Conservation (phyloP, 2,329 filamentous ascomycete genomes). For the Colletotrichum godetiae region DNA sequence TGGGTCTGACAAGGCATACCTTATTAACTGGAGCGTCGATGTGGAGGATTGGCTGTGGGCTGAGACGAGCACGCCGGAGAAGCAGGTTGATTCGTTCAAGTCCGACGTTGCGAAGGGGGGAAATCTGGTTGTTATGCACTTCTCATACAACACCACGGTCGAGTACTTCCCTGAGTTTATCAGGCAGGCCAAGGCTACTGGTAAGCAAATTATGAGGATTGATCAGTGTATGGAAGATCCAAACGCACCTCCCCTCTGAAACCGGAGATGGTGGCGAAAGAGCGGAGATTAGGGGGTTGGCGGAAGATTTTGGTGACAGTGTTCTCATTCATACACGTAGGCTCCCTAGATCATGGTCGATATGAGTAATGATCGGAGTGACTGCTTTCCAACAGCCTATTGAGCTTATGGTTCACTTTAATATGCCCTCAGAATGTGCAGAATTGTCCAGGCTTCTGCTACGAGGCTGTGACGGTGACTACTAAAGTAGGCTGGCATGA, state of each 20-base stretch:
- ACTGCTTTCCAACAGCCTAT: too few relatives aligned
- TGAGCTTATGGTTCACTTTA: rapidly evolving
- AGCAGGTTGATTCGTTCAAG: conserved; percentile 74
- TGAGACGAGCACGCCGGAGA: conserved; percentile 69
- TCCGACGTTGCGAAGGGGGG: conserved; percentile 72
- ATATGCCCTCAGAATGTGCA: too few relatives aligned
- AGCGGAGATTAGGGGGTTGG: background rate
- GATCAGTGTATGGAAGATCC: conserved; percentile 61
- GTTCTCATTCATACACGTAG: background rate
- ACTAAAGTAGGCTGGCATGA: too few relatives aligned
- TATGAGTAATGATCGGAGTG: too few relatives aligned
- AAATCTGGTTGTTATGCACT: conserved; percentile 76
- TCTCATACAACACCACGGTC: conserved; percentile 73
- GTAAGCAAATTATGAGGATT: conserved; percentile 64
- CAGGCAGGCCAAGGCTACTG: conserved; percentile 69
- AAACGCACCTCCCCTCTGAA: conserved; percentile 58
- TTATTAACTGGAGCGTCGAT: conserved; percentile 77
- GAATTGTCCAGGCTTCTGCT: too few relatives aligned
- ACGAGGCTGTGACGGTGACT: too few relatives aligned
- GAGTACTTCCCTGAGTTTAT: conserved; percentile 74
- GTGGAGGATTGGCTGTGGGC: conserved; percentile 80
- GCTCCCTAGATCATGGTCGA: too few relatives aligned
- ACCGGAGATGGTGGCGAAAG: background rate
- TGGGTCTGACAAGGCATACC: conserved; percentile 62
- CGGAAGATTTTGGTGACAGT: background rate